Conservation (phyloP, 306 rosid species). For the Glycyrrhiza uralensis region DNA sequence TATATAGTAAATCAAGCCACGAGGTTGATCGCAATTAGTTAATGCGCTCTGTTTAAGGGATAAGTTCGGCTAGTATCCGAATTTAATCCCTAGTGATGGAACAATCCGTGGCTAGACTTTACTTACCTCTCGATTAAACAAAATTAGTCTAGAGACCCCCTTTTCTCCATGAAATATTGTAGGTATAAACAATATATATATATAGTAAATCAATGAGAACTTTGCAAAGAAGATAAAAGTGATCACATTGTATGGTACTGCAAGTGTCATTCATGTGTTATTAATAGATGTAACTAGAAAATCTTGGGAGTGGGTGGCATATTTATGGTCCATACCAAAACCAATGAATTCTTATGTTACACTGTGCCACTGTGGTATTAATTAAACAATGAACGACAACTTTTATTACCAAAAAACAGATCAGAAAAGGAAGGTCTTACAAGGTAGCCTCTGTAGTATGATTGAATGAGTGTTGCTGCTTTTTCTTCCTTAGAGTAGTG, state of each 20-base stretch:
- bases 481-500: constrained; percentile 69
- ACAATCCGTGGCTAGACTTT: no score
- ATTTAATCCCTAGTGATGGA: no score
- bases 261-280: constrained; percentile 9
- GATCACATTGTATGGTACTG: not conserved
- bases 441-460: constrained; percentile 87
- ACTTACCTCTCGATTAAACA: no score
- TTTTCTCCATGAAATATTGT: no score
- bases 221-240: not conserved
- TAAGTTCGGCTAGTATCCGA: no score
- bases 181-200: no score
- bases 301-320: constrained; percentile 26
- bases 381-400: constrained; percentile 9
- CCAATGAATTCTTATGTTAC: not conserved
- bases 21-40: no score
- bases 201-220: not conserved
- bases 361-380: not conserved
- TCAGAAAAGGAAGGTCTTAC: constrained; percentile 40
- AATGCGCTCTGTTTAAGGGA: no score
- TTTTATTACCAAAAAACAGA: constrained; percentile 20
- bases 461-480: constrained; percentile 85
- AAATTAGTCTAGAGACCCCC: no score
- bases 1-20: not conserved
- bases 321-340: constrained; percentile 29
- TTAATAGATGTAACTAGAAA: constrained; percentile 11